Evolutionary conservation across 306 rosid species (phyloP).

Genomic region (Castanea sativa): DNA sequence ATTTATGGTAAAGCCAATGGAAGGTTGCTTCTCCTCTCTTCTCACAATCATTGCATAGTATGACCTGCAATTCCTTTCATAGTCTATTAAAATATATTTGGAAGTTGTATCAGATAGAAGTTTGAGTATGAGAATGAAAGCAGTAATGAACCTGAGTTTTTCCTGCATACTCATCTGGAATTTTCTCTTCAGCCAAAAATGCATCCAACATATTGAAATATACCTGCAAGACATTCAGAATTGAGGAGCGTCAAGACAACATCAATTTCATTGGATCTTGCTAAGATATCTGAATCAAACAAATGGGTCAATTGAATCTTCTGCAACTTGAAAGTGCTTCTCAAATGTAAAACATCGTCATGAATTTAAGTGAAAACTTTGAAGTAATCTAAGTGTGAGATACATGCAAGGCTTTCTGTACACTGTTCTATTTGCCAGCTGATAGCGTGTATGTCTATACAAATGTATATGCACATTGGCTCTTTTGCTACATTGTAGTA

Average conservation of each 20-base stretch:
- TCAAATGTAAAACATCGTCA: conserved; percentile 6
- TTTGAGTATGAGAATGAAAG: conserved; percentile 2
- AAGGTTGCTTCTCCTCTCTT: conserved; percentile 77
- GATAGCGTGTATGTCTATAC: not conserved
- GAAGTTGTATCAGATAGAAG: conserved; percentile 1
- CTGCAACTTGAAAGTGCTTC: conserved; percentile 9
- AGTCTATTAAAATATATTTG: conserved; percentile 15
- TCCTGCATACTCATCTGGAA: conserved; percentile 52
- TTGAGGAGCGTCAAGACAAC: conserved; percentile 18
- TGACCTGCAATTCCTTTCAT: conserved; percentile 52
- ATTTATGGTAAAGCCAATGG: conserved; percentile 90
- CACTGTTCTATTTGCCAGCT: not conserved
- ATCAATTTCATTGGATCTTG: conserved; percentile 9
- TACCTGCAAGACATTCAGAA: conserved; percentile 48
- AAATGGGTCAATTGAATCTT: conserved; percentile 15
- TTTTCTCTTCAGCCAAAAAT: conserved; percentile 68
- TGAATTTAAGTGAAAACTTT: not conserved
- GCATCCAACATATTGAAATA: conserved; percentile 83
- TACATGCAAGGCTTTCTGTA: not conserved
- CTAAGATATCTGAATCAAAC: not conserved
- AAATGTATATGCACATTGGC: not conserved
- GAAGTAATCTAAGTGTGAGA: not conserved
- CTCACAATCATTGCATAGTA: conserved; percentile 89
- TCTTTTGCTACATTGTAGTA: not conserved
- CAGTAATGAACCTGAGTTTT: conserved; percentile 68